Evolutionary conservation across 2,329 filamentous ascomycete species (phyloP).

Genomic region (Ramularia collo-cygni): DNA sequence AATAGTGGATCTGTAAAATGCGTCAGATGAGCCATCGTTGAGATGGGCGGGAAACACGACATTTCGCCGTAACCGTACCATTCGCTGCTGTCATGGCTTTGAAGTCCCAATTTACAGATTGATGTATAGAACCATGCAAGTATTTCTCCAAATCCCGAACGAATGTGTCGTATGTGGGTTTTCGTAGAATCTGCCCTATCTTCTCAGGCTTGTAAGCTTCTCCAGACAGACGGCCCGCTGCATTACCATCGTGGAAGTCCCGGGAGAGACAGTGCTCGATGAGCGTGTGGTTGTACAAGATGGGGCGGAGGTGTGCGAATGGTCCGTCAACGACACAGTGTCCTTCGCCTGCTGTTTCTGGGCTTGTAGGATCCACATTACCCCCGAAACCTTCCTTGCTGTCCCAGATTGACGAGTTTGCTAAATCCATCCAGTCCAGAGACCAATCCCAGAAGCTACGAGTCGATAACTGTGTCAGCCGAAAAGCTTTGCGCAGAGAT

Average conservation of each 20-base stretch:
- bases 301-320: constrained; percentile 1
- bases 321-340: constrained; percentile 2
- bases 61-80: neutral
- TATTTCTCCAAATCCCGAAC: neutral
- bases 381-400: constrained; percentile 1
- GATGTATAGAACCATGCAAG: neutral
- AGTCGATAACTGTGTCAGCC: neutral
- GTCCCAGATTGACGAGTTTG: constrained; percentile 3
- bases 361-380: neutral
- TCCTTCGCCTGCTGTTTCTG: neutral
- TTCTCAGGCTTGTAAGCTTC: neutral
- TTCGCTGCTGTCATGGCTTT: neutral
- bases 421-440: constrained; percentile 5
- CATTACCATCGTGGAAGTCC: neutral
- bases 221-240: neutral
- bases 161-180: neutral
- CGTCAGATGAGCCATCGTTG: neutral
- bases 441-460: constrained; percentile 7
- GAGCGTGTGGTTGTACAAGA: constrained; percentile 2
- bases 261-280: constrained; percentile 3
- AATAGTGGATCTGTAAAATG: constrained; percentile 1
- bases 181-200: neutral
- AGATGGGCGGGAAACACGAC: neutral
- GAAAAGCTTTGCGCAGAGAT: neutral
- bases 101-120: constrained; percentile 1